Base-by-base conservation (phyloP, 2,329 filamentous ascomycete species). In the Fusarium udum region DNA sequence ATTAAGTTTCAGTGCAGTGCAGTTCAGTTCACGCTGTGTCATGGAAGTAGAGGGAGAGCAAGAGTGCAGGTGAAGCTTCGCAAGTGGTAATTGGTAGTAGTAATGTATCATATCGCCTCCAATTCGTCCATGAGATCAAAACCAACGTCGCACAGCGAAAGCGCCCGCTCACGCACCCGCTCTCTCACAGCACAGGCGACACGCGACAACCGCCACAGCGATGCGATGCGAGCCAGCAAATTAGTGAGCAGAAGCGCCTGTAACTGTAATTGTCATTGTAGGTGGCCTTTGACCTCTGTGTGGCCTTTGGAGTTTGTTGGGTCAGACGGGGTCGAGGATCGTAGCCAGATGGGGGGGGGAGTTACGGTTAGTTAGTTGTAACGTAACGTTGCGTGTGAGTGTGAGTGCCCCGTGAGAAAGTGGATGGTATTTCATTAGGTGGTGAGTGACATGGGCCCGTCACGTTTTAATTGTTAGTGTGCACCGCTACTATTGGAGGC, bases 71-170 rank as follows among this genome's bases (percentile, higher is more conserved):
- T 26, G 18, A 11, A n/a, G 32, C n/a, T n/a, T n/a, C n/a, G 55
- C n/a, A 43, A 59, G 48, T 46, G 58, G 51, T 67, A 55, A 31
- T 55, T 55, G 45, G 51, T 64, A 57, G 61, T 37, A 64, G 58
- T 36, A 49, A 69, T 53, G 66, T 64, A 56, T 64, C 60, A 60
- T 69, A 53, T 65, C 34, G 48, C 37, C 67, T 69, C 57, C 60
- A 52, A 60, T 48, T 64, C 43, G 36, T 64, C 31, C 43, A 64
- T 66, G 49, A 61, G 36, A 49, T 61, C 53, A 53, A 53, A 76
- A 58, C 61, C 74, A 77, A 76, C 74, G 74, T 76, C 74, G 72
- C 74, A 77, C 72, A 73, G 66, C 56, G 51, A 55, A 37, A 51
- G 62, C 62, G 62, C 62, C 64, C 53, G 43, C 62, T 61, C 51